Evolutionary conservation across 345 rosid genomes (phyloP).

Genomic region (Clausena lansium): DNA sequence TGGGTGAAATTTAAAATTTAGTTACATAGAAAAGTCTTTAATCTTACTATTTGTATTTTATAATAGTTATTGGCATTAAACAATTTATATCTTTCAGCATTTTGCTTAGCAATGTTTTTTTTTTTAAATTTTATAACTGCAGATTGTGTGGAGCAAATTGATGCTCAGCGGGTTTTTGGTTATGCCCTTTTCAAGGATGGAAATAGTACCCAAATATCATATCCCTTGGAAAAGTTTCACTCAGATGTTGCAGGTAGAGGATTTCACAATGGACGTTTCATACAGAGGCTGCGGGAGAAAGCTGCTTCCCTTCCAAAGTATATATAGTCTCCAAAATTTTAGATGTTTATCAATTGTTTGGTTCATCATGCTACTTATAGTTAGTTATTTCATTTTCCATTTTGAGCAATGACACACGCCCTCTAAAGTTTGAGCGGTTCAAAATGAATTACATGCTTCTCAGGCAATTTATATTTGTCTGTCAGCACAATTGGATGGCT

Average conservation of each 20-base stretch:
- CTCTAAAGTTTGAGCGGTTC: not conserved
- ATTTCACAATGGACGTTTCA: conserved; percentile 62
- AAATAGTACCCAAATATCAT: conserved; percentile 30
- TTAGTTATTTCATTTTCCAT: not conserved
- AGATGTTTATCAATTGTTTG: not conserved
- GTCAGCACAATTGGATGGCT: not conserved
- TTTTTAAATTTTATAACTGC: not conserved
- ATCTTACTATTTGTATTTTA: not conserved
- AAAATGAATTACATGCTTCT: not conserved
- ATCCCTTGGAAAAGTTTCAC: conserved; percentile 45
- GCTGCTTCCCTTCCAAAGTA: conserved; percentile 52
- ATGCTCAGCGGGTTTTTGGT: conserved; percentile 49
- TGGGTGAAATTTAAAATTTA: conserved; percentile 13
- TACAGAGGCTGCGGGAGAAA: conserved; percentile 52
- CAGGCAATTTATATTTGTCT: not conserved
- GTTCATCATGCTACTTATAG: not conserved
- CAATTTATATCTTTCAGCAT: not conserved
- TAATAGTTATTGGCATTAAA: not conserved
- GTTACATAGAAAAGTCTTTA: not conserved
- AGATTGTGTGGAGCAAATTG: conserved; percentile 60
- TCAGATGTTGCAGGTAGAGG: conserved; percentile 52
- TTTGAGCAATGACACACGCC: not conserved
- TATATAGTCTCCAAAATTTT: not conserved
- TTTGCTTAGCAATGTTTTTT: not conserved
- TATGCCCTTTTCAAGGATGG: conserved; percentile 56